Conservation (phyloP, 2,329 filamentous ascomycete species). For the Blumeria hordei region DNA sequence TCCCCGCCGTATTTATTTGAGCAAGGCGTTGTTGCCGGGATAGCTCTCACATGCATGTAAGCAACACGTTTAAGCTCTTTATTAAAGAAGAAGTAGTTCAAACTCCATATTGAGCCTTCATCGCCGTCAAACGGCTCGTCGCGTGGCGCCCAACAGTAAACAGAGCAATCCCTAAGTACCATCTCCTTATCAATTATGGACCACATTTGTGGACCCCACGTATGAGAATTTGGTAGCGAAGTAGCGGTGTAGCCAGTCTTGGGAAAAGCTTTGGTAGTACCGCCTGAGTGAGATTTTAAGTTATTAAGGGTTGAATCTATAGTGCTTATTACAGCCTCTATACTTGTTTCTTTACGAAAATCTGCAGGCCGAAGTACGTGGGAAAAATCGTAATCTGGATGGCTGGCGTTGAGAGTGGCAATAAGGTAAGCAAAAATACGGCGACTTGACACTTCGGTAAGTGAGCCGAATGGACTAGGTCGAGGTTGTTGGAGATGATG, state of each 20-base stretch:
- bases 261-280: conserved; percentile 16
- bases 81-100: conserved; percentile 97
- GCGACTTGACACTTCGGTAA: conserved; percentile 70
- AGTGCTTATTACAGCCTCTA: conserved; percentile 62
- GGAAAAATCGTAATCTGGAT: conserved; percentile 93
- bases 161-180: conserved; percentile 65
- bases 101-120: conserved; percentile 73
- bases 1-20: conserved; percentile 21
- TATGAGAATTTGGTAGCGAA: conserved; percentile 22
- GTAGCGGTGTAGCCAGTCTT: conserved; percentile 16
- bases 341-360: conserved; percentile 62
- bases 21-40: conserved; percentile 48
- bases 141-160: conserved; percentile 74
- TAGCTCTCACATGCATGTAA: conserved; percentile 78
- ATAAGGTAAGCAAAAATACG: conserved; percentile 91
- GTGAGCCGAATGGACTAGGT: conserved; percentile 73
- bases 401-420: conserved; percentile 84
- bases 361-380: conserved; percentile 72
- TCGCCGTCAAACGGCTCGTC: conserved; percentile 74
- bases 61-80: conserved; percentile 75
- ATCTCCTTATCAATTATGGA: conserved; percentile 82
- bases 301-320: conserved; percentile 76
- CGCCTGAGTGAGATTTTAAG: conserved; percentile 40
- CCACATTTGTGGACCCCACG: conserved; percentile 84
- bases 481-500: conserved; percentile 46